A percentile compares a stretch with the other conserved stretches of the same genome.
Conservation (phyloP, 495 filamentous ascomycete genomes). For the Cercophora samala region DNA sequence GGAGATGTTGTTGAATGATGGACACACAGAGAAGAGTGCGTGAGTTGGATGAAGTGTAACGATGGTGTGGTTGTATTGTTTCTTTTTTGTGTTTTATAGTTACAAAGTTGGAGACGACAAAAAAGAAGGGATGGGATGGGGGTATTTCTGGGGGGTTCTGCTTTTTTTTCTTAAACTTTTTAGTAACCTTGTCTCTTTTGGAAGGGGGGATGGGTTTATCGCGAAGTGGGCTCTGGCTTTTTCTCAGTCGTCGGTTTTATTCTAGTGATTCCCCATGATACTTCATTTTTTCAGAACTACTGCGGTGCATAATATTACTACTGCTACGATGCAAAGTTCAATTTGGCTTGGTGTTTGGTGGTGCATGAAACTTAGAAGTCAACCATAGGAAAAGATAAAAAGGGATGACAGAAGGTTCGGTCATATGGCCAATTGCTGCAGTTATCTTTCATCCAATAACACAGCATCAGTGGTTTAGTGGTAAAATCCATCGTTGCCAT, state of each 20-base stretch:
- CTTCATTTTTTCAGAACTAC: not conserved
- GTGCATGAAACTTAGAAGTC: too few relatives aligned
- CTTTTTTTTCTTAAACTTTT: not conserved
- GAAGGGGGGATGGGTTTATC: not conserved
- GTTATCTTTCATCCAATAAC: not conserved
- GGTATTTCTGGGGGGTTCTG: not conserved
- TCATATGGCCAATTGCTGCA: not conserved
- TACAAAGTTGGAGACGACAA: not conserved
- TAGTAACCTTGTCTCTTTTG: not conserved
- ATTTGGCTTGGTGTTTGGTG: not conserved
- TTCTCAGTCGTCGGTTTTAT: not conserved
- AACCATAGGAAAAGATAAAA: too few relatives aligned
- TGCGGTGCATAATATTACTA: not conserved
- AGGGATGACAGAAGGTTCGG: too few relatives aligned
- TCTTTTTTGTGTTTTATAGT: not conserved
- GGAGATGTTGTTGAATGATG: constrained; percentile 91
- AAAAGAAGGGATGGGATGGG: not conserved
- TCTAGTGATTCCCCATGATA: not conserved
- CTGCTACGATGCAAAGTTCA: not conserved
- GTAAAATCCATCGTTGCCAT: constrained; percentile 55
- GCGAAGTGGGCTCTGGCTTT: not conserved
- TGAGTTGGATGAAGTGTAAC: not conserved
- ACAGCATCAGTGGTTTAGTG: constrained; percentile 46
- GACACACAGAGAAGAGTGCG: constrained; percentile 67
- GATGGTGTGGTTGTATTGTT: not conserved